These are phyloP conservation scores for Flaveria sonorensis DNA, from an alignment of 129 eudicot species.

Conservation along the genomic window DNA sequence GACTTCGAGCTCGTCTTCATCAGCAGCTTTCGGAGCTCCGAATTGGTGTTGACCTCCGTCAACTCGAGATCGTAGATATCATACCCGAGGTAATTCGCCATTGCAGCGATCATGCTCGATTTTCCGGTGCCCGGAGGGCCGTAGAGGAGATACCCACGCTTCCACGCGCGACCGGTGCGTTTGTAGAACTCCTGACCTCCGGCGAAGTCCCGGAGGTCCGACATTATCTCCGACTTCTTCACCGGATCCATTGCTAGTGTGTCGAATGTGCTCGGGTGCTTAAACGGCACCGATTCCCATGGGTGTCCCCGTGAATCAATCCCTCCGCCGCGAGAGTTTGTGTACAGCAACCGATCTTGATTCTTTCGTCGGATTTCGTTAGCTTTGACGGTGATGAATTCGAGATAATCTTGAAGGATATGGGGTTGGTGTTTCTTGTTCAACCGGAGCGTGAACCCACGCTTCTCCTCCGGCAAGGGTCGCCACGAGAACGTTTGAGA, in stretches of 20 bases:
- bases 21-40: slow-evolving; percentile 74
- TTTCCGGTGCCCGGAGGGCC: slow-evolving; percentile 99
- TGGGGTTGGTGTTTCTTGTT: slow-evolving; percentile 49
- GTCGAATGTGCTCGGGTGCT: slow-evolving; percentile 92
- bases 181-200: slow-evolving; percentile 80
- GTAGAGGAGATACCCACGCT: slow-evolving; percentile 74
- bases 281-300: slow-evolving; percentile 96
- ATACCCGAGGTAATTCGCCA: slow-evolving; percentile 85
- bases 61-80: slow-evolving; percentile 90
- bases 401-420: slow-evolving; percentile 61
- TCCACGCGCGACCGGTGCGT: slow-evolving; percentile 97
- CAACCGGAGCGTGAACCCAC: slow-evolving; percentile 75
- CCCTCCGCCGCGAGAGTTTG: slow-evolving; percentile 87
- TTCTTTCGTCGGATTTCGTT: slow-evolving; percentile 62
- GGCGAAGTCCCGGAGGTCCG: slow-evolving; percentile 77
- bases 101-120: slow-evolving; percentile 97
- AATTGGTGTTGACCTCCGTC: slow-evolving; percentile 80
- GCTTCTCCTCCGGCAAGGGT: slow-evolving; percentile 87
- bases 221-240: slow-evolving; percentile 61
- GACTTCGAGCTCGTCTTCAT: slow-evolving; percentile 96
- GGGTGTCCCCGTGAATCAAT: slow-evolving; percentile 85
- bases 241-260: slow-evolving; percentile 88
- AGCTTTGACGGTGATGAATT: slow-evolving; percentile 64
- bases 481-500: slow-evolving; percentile 88
- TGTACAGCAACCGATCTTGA: slow-evolving; percentile 76